Base-by-base conservation (phyloP, 345 rosid genomes). In the Kernera saxatilis region DNA sequence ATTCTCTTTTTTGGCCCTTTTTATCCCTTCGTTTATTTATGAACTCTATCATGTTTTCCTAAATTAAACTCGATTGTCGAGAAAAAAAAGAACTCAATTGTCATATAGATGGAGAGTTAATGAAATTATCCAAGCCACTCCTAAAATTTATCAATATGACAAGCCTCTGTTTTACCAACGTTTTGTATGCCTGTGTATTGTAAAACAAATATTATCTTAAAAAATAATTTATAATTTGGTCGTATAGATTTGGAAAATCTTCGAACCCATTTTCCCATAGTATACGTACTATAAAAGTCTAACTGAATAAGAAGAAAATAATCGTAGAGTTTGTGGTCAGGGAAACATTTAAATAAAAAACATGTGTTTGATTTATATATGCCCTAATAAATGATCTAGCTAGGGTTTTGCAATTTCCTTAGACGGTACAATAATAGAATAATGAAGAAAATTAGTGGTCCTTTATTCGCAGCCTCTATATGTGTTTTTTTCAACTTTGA, bases 401-500 rank as follows among this genome's bases (percentile, higher is more conserved):
- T 58, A 74, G 73, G 78, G 68, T 67, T 74, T 67, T 74, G 14
- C 44, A 67, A 48, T 23, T 49, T 65, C 29, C 26, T 65, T 67
- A 67, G 63, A 59, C 58, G 9, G 13, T 29, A 73, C 61, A 67
- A 27, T 57, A 66, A 48, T 73, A 74, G 37, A 74, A 66, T 58
- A 67, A 32, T 49, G 68, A 58, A 48, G 60, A 66, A 59, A 50
- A 50, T 32, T 18, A 51, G 69, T 74, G 78, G 78, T 74, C 78
- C 78, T 22, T 30, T 48, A 3, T 41, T 66, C 40, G 63, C 63
- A 41, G 69, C 63, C 56, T 74, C 63, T 59, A 40, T 73, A 14
- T 59, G 48, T 57, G 36, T 66, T 23, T 48, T 54, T 56, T 67
- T 59, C 78, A 74, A 74, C 73, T 58, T 67, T 67, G 78, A 74